Conservation (phyloP, 2,329 filamentous ascomycete genomes). For the Zasmidium angulare region DNA sequence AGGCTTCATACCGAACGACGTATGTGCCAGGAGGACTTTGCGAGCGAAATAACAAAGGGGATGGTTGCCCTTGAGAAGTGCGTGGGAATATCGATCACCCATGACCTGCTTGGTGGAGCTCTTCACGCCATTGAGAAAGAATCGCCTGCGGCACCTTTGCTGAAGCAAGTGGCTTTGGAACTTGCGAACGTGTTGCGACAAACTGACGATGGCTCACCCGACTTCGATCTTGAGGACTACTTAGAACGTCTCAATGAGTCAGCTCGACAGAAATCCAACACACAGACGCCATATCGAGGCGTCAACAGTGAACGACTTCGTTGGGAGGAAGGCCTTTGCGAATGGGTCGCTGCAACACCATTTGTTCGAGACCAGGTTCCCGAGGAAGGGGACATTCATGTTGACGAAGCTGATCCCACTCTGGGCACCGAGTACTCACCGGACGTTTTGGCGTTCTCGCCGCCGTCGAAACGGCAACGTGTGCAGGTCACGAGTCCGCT, state of each 20-base stretch:
- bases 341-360: slow-evolving; percentile 46
- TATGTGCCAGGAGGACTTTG: slow-evolving; percentile 1
- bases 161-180: slow-evolving; percentile 13
- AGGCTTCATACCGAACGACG: background rate
- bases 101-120: background rate
- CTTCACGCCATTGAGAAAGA: background rate
- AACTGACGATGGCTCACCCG: slow-evolving; percentile 11
- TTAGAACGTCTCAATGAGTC: background rate
- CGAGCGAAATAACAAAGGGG: background rate
- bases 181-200: slow-evolving; percentile 9
- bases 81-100: background rate
- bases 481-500: background rate
- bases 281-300: slow-evolving; percentile 12
- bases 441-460: slow-evolving; percentile 7
- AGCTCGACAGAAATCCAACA: background rate
- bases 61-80: background rate
- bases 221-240: slow-evolving; percentile 6
- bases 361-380: slow-evolving; percentile 11
- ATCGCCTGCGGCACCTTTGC: background rate
- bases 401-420: no score
- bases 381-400: no score
- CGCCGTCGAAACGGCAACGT: background rate
- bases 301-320: slow-evolving; percentile 31
- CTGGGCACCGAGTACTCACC: slow-evolving; percentile 1
- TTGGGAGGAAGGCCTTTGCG: slow-evolving; percentile 48